Evolutionary conservation across 2,329 filamentous ascomycete genomes (phyloP), one percentile per base, ranked within the genome.

Genomic region (Cladosporium sp.): DNA sequence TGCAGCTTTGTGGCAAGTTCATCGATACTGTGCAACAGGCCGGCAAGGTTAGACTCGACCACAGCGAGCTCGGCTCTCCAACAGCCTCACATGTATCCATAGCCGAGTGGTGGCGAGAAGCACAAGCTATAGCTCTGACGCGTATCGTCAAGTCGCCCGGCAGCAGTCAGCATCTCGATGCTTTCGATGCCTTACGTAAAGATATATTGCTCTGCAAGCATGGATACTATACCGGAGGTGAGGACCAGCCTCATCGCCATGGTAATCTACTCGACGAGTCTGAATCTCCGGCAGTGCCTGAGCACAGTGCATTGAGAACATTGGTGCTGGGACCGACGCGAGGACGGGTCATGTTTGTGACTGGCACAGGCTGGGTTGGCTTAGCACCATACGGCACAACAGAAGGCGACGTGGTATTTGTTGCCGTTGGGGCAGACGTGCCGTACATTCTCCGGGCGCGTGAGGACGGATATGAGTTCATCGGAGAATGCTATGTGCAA

Each of bases 401-500:
- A 11, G 69, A 71, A 29, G 72, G 73, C 12, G 73, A 76, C 67
- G 61, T 73, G 12, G 65, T 76, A 1, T 74, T 73, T 50, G 68
- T 74, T 12, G 62, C 73, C 11, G 59, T 74, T 3, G 74, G 73
- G 2, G 67, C 68, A 0, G 67, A 69, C 46, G 69, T 73, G 28
- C 72, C 73, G 11, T 73, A 66, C 62, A 62, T 74, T 0, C 65
- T 75, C 18, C 62, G 73, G 33, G 65, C 68, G 2, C 53, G 52
- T 12, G 26, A 67, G 5, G 65, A 67, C 16, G 67, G 65, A 3
- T 74, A 72, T 44, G 70, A 70, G 28, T 65, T 75, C 52, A 70
- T 76, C 33, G 75, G 75, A 11, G 73, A 77, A 57, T 74, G 72
- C 1, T 76, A 75, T 64, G 71, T 76, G 12, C 73, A 76, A 53